Percentiles rank a stretch among this genome's conserved stretches.
These are phyloP conservation scores for Trichoderma gamsii DNA, from an alignment of 495 filamentous ascomycete genomes.

Conservation along the genomic window DNA sequence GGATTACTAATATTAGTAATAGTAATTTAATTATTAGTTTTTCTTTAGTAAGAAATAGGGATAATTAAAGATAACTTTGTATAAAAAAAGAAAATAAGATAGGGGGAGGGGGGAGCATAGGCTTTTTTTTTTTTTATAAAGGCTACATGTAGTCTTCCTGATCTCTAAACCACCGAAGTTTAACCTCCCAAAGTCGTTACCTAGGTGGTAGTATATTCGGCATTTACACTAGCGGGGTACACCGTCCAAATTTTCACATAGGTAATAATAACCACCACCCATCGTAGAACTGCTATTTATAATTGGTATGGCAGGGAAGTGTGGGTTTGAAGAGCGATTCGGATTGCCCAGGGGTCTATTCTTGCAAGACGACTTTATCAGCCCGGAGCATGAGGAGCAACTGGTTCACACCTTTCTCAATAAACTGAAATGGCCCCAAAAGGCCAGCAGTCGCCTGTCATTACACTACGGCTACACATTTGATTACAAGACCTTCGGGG, in stretches of 20 bases:
- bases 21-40: no score
- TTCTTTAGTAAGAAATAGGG: no score
- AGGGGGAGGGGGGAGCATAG: no score
- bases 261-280: background rate
- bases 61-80: no score
- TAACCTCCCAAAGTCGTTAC: no score
- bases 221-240: background rate
- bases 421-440: constrained; percentile 20
- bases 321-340: background rate
- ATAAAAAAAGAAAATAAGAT: no score
- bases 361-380: constrained; percentile 22
- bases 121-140: no score
- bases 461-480: constrained; percentile 25
- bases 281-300: background rate
- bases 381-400: constrained; percentile 17
- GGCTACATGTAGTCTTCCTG: no score
- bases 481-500: constrained; percentile 24
- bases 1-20: no score
- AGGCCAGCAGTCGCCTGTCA: constrained; percentile 16
- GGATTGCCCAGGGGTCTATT: constrained; percentile 15
- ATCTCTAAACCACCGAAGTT: no score
- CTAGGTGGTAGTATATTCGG: no score
- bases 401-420: constrained; percentile 21
- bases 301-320: background rate
- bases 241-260: background rate